Evolutionary conservation across 495 filamentous ascomycete genomes (phyloP).

Genomic region (Aspergillus diversus): DNA sequence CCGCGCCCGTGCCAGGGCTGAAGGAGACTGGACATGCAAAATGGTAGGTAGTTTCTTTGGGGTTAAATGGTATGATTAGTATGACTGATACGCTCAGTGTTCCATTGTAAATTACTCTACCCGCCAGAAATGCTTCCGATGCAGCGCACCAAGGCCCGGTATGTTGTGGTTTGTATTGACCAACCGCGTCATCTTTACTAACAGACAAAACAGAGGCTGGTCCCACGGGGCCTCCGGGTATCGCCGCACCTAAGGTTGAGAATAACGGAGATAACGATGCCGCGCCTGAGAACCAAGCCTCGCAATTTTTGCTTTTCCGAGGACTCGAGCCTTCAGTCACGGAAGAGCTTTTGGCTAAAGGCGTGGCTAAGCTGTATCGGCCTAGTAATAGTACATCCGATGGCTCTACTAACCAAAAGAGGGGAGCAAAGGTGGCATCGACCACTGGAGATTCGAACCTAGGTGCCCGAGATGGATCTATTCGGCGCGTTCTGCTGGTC

Average conservation of each 20-base stretch:
- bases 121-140: slow-evolving; percentile 72
- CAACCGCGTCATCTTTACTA: neutral
- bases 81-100: slow-evolving; percentile 55
- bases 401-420: slow-evolving; percentile 40
- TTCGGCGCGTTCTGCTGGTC: slow-evolving; percentile 79
- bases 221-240: slow-evolving; percentile 35
- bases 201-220: slow-evolving; percentile 32
- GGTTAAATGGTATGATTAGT: neutral
- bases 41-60: slow-evolving; percentile 48
- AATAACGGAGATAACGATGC: slow-evolving; percentile 83
- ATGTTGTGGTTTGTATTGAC: slow-evolving; percentile 33
- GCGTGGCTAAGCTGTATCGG: slow-evolving; percentile 77
- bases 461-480: slow-evolving; percentile 75
- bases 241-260: slow-evolving; percentile 42
- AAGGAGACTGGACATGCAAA: slow-evolving; percentile 78
- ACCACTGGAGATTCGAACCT: slow-evolving; percentile 72
- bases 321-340: slow-evolving; percentile 73
- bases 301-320: slow-evolving; percentile 80
- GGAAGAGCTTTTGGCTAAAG: slow-evolving; percentile 78
- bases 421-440: slow-evolving; percentile 71
- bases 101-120: slow-evolving; percentile 71
- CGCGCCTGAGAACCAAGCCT: slow-evolving; percentile 71
- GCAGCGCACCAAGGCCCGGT: slow-evolving; percentile 73
- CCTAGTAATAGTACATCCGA: slow-evolving; percentile 36
- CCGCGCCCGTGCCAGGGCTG: slow-evolving; percentile 52